Base-by-base conservation (phyloP, 1,284 basidiomycete species). In the Leccinum pachyderme region DNA sequence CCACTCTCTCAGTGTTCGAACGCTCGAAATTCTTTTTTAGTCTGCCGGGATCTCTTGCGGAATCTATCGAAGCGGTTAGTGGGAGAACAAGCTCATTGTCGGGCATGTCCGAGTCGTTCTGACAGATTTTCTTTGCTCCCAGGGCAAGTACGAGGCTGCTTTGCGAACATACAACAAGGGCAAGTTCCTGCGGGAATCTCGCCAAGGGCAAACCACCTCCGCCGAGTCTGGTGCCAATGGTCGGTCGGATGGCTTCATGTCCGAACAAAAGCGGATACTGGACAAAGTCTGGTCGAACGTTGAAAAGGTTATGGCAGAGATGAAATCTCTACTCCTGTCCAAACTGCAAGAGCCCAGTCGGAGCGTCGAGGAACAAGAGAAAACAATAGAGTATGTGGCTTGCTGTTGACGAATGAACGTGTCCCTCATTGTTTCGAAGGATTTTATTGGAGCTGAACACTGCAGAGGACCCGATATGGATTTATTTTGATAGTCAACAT, bases 21-120 rank as follows among this genome's bases (percentile, higher is more conserved):
- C 84, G 95, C 47, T 95, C 92, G 54, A 97, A 95, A 65, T 99
- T 98, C 81, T 94, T 99, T 72, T 99, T 99, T 82, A 98, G 98
- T 67, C 80, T 99, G 22, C 96, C 97, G 0, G 90, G 91, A 24
- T 88, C 89, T 45, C 82, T 99, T n/a, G 82, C 91, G 25, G 96
- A 97, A 69, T 89, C 83, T 18, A 91, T 99, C 49, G 88, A 94
- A 74, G 87, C 87, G 56, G 92, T 93, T 64, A 60, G 87, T 78
- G 27, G 51, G 24, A 47, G 22, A 8, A 5, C 15, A 44, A 47
- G 1, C 31, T 46, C 8, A 7, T 4, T 28, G 18, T 41, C 39
- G 13, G 44, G 22, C 47, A 12, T 12, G 24, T 7, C 18, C 18
- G 18, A 18, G 18, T 45, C n/a, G 45, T 51, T 11, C 8, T 64